These are phyloP conservation scores for Xylariaceae sp. DNA, from an alignment of 2,329 filamentous ascomycete species.

Conservation along the genomic window DNA sequence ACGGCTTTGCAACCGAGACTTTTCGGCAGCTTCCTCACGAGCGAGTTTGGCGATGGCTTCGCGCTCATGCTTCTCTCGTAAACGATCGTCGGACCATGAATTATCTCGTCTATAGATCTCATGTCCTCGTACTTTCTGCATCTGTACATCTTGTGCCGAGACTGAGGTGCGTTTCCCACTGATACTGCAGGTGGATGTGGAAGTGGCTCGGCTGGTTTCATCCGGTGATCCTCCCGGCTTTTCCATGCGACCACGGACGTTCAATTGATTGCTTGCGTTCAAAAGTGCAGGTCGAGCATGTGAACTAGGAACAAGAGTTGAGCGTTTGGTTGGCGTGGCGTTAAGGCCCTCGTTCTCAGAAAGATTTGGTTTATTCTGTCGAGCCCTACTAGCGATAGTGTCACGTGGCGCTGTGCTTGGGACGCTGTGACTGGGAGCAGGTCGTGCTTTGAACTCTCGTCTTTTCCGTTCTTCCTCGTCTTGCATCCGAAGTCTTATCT, in stretches of 20 bases:
- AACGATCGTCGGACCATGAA: slow-evolving; percentile 43
- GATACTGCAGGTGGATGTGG: slow-evolving; percentile 44
- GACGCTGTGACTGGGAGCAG: slow-evolving; percentile 46
- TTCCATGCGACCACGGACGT: slow-evolving; percentile 26
- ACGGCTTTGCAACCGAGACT: slow-evolving; percentile 55
- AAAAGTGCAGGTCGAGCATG: slow-evolving; percentile 32
- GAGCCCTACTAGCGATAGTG: slow-evolving; percentile 56
- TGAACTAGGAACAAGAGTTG: slow-evolving; percentile 22
- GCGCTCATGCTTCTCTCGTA: slow-evolving; percentile 53
- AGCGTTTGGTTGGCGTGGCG: slow-evolving; percentile 28
- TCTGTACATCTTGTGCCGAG: slow-evolving; percentile 48
- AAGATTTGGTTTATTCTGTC: slow-evolving; percentile 42
- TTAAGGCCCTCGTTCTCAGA: slow-evolving; percentile 26
- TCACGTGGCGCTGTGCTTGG: slow-evolving; percentile 49
- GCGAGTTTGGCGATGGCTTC: slow-evolving; percentile 54
- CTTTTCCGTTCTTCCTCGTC: slow-evolving; percentile 60
- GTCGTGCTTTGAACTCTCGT: slow-evolving; percentile 63
- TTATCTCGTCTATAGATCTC: slow-evolving; percentile 55
- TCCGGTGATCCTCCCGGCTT: slow-evolving; percentile 15
- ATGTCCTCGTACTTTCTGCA: slow-evolving; percentile 52
- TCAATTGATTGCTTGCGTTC: slow-evolving; percentile 28
- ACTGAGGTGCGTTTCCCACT: slow-evolving; percentile 47
- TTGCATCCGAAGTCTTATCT: slow-evolving; percentile 51
- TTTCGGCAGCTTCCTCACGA: slow-evolving; percentile 59
- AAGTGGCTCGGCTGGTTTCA: slow-evolving; percentile 39